Evolutionary conservation across 192 early-diverging fungal genomes (phyloP), one percentile per base, ranked within the genome.

Genomic region (Dissophora globulifera): DNA sequence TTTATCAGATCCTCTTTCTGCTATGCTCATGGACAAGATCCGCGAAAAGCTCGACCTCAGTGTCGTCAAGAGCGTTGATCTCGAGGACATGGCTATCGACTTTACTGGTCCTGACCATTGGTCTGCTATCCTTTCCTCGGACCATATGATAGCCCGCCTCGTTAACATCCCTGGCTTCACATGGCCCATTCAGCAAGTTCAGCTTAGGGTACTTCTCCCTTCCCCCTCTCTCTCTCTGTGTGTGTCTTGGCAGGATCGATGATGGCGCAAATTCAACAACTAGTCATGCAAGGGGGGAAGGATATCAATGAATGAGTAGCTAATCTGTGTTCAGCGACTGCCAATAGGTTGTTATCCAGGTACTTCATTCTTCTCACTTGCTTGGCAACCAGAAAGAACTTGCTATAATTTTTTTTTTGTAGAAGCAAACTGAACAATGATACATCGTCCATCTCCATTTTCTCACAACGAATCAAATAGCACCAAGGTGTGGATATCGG

Each of bases 181-280:
- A 7, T 75, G 70, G 70, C 70, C 70, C 5, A 65, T 75, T n/a
- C 62, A 75, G 25, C 56, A 75, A 17, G 62, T 75, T 7, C 57
- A 60, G 22, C 47, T 75, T n/a, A 49, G 42, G 25, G 70, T 75
- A 65, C 48, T 25, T 10, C 12, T 0, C 15, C 12, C 2, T 4
- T 10, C 61, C 26, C 19, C 15, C 22, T 0, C n/a, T 12, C 35
- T 9, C 35, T 38, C n/a, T n/a, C n/a, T n/a, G n/a, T n/a, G n/a
- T n/a, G n/a, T n/a, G n/a, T n/a, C n/a, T n/a, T n/a, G n/a, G n/a
- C n/a, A n/a, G n/a, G n/a, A n/a, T n/a, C n/a, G n/a, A n/a, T n/a
- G n/a, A n/a, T n/a, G n/a, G n/a, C n/a, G n/a, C n/a, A n/a, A n/a
- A n/a, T n/a, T n/a, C n/a, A n/a, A n/a, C n/a, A n/a, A n/a, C n/a